Base-by-base conservation (phyloP, 768 basidiomycete genomes). In the Lanmaoa rubissima region DNA sequence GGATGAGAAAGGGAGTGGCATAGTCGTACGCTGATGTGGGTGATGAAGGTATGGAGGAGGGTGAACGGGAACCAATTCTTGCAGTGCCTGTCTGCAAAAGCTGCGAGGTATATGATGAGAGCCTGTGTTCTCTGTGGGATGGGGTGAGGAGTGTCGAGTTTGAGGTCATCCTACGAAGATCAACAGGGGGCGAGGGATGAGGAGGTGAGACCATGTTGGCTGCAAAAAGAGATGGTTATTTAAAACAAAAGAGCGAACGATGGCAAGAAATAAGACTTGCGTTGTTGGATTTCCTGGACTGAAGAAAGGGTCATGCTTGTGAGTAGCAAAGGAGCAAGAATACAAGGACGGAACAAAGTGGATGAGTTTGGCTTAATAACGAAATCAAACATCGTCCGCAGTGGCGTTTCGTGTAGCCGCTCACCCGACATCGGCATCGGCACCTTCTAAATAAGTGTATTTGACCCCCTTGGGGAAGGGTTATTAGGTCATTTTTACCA, bases 31-130 rank as follows among this genome's bases (percentile, higher is more conserved):
- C 82, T 35, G 88, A 90, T 19, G 88, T 88, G 4, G 89, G 89
- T 2, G 86, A 88, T 16, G 87, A 90, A 0, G 88, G 88, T 55
- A 90, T 90, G 13, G 87, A 88, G n/a, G 75, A 77, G 1, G 88
- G 87, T 0, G 88, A 88, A 24, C 79, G 79, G 11, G 85, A 86
- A 40, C 84, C 87, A 26, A 85, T 64, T 42, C 80, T 75, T 49
- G 69, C 67, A 8, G 71, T 74, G 16, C 70, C 68, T 2, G 74
- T 73, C 41, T 78, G 77, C 17, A 81, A 69, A 56, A 79, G 79
- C 60, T 83, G 82, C 0, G 83, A 82, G 21, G 70, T 55, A 34
- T 80, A 73, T 17, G 75, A 73, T 1, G 78, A 78, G 1, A 78
- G 71, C 32, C 72, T 73, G 53, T 74, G 72, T 48, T 72, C 67